A percentile compares a stretch with the other conserved stretches of the same genome.
Conservation (phyloP, 2,329 filamentous ascomycete genomes). For the Emmonsiellopsis sp. region DNA sequence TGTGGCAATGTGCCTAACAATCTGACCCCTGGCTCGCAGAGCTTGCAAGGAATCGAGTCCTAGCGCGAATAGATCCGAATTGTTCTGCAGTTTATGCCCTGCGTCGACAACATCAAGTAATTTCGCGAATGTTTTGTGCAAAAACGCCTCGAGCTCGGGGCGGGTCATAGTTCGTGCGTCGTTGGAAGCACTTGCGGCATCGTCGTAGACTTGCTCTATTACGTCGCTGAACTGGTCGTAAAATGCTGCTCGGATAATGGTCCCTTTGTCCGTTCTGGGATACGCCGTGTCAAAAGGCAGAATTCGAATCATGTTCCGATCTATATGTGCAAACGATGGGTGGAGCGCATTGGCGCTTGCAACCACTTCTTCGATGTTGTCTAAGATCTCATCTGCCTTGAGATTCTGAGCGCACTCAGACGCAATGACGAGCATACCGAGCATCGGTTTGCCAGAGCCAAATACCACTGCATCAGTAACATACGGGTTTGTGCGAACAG, state of each 20-base stretch:
- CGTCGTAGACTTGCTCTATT: slow-evolving; percentile 39
- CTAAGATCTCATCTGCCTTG: slow-evolving; percentile 37
- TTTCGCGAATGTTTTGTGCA: slow-evolving; percentile 15
- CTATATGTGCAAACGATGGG: slow-evolving; percentile 46
- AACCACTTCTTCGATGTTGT: slow-evolving; percentile 41
- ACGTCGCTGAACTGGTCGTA: slow-evolving; percentile 40
- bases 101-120: slow-evolving; percentile 11
- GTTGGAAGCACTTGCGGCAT: slow-evolving; percentile 12
- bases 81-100: slow-evolving; percentile 20
- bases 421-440: slow-evolving; percentile 46
- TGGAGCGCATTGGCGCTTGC: slow-evolving; percentile 41
- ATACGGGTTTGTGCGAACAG: slow-evolving; percentile 42
- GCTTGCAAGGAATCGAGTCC: slow-evolving; percentile 53
- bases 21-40: slow-evolving; percentile 44
- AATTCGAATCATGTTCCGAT: slow-evolving; percentile 44
- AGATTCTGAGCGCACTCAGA: slow-evolving; percentile 35
- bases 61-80: slow-evolving; percentile 49
- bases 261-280: slow-evolving; percentile 48
- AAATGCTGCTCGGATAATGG: slow-evolving; percentile 43
- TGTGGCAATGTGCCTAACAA: slow-evolving; percentile 44
- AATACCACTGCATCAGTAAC: slow-evolving; percentile 51
- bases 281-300: slow-evolving; percentile 38
- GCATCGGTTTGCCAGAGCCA: slow-evolving; percentile 43
- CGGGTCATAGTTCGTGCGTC: not conserved
- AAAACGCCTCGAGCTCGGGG: slow-evolving; percentile 2